Evolutionary conservation across 2,329 filamentous ascomycete species (phyloP).

Genomic region (Penicillium sp.): DNA sequence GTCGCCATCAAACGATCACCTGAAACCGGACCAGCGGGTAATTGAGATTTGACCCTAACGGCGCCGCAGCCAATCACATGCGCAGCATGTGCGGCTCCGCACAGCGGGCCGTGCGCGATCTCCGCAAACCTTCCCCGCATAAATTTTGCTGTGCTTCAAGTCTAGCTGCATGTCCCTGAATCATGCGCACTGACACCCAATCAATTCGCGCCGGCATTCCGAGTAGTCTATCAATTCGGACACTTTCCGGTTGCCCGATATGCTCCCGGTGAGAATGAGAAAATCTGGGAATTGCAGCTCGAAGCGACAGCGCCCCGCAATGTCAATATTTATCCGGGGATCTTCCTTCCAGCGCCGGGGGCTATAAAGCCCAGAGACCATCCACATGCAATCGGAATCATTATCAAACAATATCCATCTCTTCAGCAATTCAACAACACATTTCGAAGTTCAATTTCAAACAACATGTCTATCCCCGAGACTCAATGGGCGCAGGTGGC

Average conservation of each 20-base stretch:
- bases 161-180: not conserved
- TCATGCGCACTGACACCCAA: not conserved
- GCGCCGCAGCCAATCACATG: not conserved
- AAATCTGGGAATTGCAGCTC: not conserved
- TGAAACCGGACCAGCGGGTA: not conserved
- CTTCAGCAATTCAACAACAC: not conserved
- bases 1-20: not conserved
- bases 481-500: constrained; percentile 92
- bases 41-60: not conserved
- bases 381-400: not conserved
- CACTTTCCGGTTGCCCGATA: not conserved
- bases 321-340: not conserved
- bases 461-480: constrained; percentile 60
- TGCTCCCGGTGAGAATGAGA: not conserved
- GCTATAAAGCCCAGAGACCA: constrained; percentile 8
- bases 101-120: constrained; percentile 2
- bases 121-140: constrained; percentile 15
- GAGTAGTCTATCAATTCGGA: not conserved
- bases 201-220: not conserved
- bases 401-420: not conserved
- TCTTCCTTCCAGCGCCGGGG: not conserved
- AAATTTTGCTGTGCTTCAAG: not conserved
- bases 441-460: not conserved
- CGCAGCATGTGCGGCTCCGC: constrained; percentile 14
- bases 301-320: not conserved